These are phyloP conservation scores for Arctostaphylos glauca DNA, from an alignment of 148 eudicot species.

Conservation along the genomic window DNA sequence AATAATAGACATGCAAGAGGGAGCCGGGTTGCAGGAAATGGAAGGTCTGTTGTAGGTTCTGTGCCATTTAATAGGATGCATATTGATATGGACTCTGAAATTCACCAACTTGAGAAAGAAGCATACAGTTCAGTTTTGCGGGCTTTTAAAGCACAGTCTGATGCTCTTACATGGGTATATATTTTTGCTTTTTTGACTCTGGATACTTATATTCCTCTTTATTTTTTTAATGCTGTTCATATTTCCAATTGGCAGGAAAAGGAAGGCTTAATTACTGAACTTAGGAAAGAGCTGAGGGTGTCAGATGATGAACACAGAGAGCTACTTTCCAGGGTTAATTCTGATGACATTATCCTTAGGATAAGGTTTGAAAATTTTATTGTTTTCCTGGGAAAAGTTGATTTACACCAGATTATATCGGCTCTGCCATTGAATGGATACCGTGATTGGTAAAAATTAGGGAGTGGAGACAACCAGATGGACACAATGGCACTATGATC, in stretches of 20 bases:
- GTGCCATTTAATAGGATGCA: conserved; percentile 43
- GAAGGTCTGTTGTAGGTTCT: conserved; percentile 42
- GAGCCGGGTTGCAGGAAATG: conserved; percentile 33
- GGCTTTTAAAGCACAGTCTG: conserved; percentile 96
- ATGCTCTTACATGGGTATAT: conserved; percentile 91
- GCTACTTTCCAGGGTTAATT: conserved; percentile 67
- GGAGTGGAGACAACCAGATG: conserved; percentile 89
- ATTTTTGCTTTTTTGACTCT: not conserved
- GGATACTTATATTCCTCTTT: conserved; percentile 9
- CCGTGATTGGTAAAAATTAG: conserved; percentile 30
- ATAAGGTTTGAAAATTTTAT: conserved; percentile 48
- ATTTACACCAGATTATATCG: not conserved
- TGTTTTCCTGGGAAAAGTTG: not conserved
- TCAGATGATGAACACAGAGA: conserved; percentile 97
- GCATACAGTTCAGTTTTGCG: conserved; percentile 83
- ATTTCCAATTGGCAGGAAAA: conserved; percentile 56
- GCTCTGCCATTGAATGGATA: conserved; percentile 14
- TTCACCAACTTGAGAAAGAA: conserved; percentile 88
- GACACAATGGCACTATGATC: conserved; percentile 35
- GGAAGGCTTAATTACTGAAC: conserved; percentile 87
- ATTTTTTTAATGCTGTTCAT: conserved; percentile 21
- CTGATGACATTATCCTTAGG: conserved; percentile 67
- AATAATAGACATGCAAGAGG: conserved; percentile 40
- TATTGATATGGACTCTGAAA: conserved; percentile 76
- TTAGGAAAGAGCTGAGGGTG: conserved; percentile 90